A percentile compares a stretch with the other conserved stretches of the same genome.
These are phyloP conservation scores for Spergularia azorica DNA, from an alignment of 179 eudicot genomes.

Conservation along the genomic window DNA sequence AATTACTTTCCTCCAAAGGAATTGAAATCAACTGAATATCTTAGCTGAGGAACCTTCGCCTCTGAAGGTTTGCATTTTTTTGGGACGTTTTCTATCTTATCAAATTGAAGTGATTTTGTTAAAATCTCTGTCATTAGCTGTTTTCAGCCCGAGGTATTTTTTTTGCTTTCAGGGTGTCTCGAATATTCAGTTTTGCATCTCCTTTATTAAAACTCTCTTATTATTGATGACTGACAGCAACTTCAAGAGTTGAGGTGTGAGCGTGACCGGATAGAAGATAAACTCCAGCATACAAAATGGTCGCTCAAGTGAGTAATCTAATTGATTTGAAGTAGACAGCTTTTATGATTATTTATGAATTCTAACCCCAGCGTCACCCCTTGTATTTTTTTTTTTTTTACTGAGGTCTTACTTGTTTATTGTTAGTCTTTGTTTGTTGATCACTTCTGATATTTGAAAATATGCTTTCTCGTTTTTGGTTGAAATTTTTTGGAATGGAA, in stretches of 20 bases:
- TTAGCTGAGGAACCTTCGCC: too few species aligned
- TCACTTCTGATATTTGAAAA: too few species aligned
- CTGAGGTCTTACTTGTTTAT: neutral
- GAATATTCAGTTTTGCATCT: neutral
- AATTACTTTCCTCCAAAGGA: too few species aligned
- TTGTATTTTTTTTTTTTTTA: too few species aligned
- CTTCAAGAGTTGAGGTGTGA: constrained; percentile 73
- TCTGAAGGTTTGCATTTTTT: too few species aligned
- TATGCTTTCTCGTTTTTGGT: too few species aligned
- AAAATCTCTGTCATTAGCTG: neutral
- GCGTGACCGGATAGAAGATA: constrained; percentile 83
- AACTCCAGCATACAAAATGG: constrained; percentile 84
- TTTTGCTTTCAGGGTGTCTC: neutral
- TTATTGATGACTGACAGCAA: constrained; percentile 46
- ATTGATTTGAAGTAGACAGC: neutral
- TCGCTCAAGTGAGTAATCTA: constrained; percentile 62
- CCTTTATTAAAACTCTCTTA: neutral
- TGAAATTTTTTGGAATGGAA: too few species aligned
- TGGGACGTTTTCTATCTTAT: too few species aligned
- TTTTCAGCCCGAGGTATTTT: neutral
- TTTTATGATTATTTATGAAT: neutral
- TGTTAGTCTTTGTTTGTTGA: too few species aligned
- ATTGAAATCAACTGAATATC: too few species aligned
- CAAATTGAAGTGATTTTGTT: neutral
- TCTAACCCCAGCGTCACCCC: neutral